Evolutionary conservation across 805 yeast species (phyloP), one percentile per base, ranked within the genome.

Genomic region (Alloascoidea hylecoeti): DNA sequence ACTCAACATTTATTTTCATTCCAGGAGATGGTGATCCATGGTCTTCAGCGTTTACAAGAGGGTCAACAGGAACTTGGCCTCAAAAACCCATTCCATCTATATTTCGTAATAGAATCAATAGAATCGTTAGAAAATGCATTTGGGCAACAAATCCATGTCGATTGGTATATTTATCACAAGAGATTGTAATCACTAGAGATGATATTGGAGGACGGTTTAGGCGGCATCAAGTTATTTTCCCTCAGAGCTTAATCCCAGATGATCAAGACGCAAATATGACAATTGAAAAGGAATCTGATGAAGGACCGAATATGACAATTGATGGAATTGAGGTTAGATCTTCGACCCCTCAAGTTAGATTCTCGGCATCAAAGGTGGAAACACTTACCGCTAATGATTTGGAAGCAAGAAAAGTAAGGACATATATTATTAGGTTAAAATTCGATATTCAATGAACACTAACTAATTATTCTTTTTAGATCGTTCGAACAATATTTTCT

Each of bases 1-100:
- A 58, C 4, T 66, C 80, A 18, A 75, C 78, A 38, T 55, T 92
- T 18, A 58, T 85, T 1, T 71, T 92, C 41, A 61, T 89, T 1
- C 96, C 97, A 0, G 97, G 98, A 1, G 72, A 74, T 33, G 81
- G 84, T 46, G 99, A 92, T 57, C 96, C 96, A 0, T 92, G 97
- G 96, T 76, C 77, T 27, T 72, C 92, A 1, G 63, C 77, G 39
- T 70, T 68, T 36, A 68, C 81, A 1, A 64, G 78, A 37, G 86
- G 89, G 3, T 63, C 76, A 0, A 45, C 58, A 2, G 56, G 71
- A 1, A 44, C 67, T 5, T 76, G 84, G 76, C 98, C 98, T 0
- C 81, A 78, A 49, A 60, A 64, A 15, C 65, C 75, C 0, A 67
- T 92, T 2, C 95, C 97, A 0, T 60, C 64, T 17, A 58, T 79